Evolutionary conservation across 176 grass and related monocot species (phyloP).

Genomic region (Raddia distichophylla): DNA sequence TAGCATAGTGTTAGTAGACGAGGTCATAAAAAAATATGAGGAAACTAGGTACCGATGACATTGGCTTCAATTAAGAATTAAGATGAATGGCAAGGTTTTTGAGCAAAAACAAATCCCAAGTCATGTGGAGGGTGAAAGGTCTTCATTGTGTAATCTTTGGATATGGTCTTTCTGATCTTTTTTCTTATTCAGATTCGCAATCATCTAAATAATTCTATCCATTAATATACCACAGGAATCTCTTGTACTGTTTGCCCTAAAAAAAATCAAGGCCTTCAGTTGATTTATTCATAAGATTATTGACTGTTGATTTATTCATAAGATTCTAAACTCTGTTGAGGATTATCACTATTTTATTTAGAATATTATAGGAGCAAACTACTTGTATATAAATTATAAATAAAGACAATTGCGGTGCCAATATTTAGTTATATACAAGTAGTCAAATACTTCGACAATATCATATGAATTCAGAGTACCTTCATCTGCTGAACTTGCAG

Average conservation of each 20-base stretch:
- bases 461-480: slow-evolving; percentile 20
- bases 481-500: slow-evolving; percentile 46
- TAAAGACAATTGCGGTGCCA: not conserved
- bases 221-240: too few relatives aligned
- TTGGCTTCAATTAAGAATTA: not conserved
- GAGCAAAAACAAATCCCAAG: too few relatives aligned
- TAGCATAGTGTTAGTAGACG: slow-evolving; percentile 17
- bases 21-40: not conserved
- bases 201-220: too few relatives aligned
- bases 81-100: too few relatives aligned
- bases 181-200: too few relatives aligned
- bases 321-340: not conserved
- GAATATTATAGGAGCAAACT: not conserved
- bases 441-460: not conserved
- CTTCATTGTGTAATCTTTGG: too few relatives aligned
- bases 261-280: too few relatives aligned
- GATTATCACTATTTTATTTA: not conserved
- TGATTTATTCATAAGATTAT: slow-evolving; percentile 9
- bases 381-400: not conserved
- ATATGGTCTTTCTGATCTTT: too few relatives aligned
- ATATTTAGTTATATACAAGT: slow-evolving; percentile 7
- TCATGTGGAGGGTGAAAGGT: too few relatives aligned
- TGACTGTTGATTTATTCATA: too few relatives aligned
- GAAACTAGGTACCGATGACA: not conserved
- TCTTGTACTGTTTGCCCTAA: too few relatives aligned